phyloP scores from a whole-genome alignment of 2,329 filamentous ascomycete species.

The Botrytis medusae region DNA sequence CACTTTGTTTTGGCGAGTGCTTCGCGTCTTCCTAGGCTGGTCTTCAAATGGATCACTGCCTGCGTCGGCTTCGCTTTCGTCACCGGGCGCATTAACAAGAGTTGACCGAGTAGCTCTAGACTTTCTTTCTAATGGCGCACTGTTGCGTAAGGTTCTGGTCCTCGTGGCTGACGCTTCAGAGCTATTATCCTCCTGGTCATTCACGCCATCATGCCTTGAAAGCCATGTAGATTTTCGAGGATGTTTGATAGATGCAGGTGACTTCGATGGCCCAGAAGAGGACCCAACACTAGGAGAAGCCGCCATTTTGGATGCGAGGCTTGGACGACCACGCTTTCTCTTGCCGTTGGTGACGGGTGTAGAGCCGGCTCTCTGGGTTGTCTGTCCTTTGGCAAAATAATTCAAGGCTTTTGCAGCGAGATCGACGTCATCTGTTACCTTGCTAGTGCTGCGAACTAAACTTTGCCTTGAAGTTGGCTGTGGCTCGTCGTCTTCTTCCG shows the following conservation, averaged over 20 bases:
- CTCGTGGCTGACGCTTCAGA: constrained; percentile 1
- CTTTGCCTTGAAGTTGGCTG: neutral
- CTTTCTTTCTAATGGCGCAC: neutral
- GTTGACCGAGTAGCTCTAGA: neutral
- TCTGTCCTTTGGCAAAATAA: constrained; percentile 24
- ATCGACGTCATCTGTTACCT: constrained; percentile 25
- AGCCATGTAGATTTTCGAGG: constrained; percentile 36
- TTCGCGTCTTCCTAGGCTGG: neutral
- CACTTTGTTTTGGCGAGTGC: neutral
- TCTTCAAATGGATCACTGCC: constrained; percentile 1
- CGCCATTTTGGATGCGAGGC: neutral
- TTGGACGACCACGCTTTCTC: constrained; percentile 24
- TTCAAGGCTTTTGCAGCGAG: constrained; percentile 32
- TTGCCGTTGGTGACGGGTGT: constrained; percentile 22
- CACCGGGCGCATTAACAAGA: neutral
- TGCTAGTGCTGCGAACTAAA: constrained; percentile 12
- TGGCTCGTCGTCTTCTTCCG: constrained; percentile 6
- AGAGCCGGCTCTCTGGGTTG: neutral
- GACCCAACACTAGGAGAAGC: neutral
- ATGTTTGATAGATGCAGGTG: constrained; percentile 28
- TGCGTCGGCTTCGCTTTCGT: neutral
- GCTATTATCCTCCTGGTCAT: constrained; percentile 20
- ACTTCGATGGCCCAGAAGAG: neutral
- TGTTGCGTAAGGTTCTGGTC: constrained; percentile 2
- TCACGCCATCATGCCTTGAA: constrained; percentile 32